Evolutionary conservation across 768 basidiomycete genomes (phyloP).

Genomic region (Lactarius hatsudake): DNA sequence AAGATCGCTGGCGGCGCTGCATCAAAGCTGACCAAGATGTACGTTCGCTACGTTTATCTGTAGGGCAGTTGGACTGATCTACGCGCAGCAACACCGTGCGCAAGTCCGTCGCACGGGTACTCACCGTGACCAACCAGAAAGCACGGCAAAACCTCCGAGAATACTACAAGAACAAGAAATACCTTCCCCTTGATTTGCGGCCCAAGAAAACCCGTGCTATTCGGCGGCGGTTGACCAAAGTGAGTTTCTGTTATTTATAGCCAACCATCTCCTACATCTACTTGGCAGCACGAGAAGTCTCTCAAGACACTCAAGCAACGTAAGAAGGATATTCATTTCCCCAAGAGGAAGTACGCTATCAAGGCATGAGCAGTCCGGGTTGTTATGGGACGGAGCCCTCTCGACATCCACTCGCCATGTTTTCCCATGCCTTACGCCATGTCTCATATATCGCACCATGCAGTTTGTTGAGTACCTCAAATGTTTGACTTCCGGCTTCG

Average conservation of each 20-base stretch:
- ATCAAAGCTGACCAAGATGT: constrained; percentile 98
- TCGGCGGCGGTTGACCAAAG: constrained; percentile 90
- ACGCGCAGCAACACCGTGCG: constrained; percentile 82
- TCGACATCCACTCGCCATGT: constrained; percentile 33
- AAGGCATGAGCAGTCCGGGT: constrained; percentile 61
- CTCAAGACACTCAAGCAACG: constrained; percentile 87
- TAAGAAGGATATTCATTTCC: constrained; percentile 96
- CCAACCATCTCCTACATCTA: constrained; percentile 2
- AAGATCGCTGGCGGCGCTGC: constrained; percentile 96
- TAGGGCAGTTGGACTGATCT: constrained; percentile 2
- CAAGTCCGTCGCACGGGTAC: constrained; percentile 96
- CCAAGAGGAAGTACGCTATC: constrained; percentile 89
- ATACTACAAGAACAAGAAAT: constrained; percentile 97
- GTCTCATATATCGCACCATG: constrained; percentile 24
- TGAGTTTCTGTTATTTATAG: constrained; percentile 36
- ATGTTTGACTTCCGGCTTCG: constrained; percentile 13
- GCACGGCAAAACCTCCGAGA: constrained; percentile 94
- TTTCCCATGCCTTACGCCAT: constrained; percentile 34
- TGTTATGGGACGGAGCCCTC: constrained; percentile 31
- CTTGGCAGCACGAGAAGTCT: constrained; percentile 72
- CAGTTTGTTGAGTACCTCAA: background rate
- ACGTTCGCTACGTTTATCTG: constrained; percentile 36
- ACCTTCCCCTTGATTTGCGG: constrained; percentile 95
- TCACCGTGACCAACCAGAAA: constrained; percentile 99
- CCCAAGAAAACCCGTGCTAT: constrained; percentile 98